Evolutionary conservation across 108 stramenopile genomes (phyloP).

Genomic region (Phaeodactylum tricornutum): DNA sequence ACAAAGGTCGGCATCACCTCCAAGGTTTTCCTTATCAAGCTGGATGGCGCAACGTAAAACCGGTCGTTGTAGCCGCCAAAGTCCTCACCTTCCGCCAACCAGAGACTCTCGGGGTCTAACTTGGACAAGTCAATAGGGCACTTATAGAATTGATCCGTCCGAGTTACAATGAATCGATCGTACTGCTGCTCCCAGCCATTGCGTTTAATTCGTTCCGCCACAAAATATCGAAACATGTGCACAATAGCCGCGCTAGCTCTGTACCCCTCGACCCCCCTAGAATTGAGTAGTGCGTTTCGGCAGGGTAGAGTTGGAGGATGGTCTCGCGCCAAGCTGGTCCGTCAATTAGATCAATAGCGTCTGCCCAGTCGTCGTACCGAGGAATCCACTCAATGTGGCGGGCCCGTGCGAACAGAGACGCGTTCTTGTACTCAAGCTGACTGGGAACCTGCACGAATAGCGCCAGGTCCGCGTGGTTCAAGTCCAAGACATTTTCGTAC

Average conservation of each 20-base stretch:
- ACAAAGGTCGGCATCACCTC: conserved; percentile 22
- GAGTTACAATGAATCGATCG: conserved; percentile 35
- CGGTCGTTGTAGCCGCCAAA: conserved; percentile 31
- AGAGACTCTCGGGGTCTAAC: conserved; percentile 13
- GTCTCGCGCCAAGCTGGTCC: conserved; percentile 22
- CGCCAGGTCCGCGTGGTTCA: conserved; percentile 31
- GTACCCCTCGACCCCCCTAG: conserved; percentile 20
- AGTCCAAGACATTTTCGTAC: conserved; percentile 32
- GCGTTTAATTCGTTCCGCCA: conserved; percentile 9
- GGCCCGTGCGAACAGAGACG: conserved; percentile 18
- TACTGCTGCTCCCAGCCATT: conserved; percentile 11
- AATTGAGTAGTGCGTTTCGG: too few relatives aligned
- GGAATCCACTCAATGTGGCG: conserved; percentile 21
- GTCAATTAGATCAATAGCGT: conserved; percentile 36
- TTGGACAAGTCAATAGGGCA: conserved; percentile 18
- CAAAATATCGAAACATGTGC: conserved; percentile 33
- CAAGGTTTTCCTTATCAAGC: conserved; percentile 13
- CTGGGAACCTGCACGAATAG: conserved; percentile 17
- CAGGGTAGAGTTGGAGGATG: neutral
- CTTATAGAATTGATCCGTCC: conserved; percentile 37
- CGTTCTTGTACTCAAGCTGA: neutral
- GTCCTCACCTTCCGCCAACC: conserved; percentile 28
- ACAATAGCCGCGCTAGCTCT: conserved; percentile 24
- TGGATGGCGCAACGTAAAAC: conserved; percentile 8
- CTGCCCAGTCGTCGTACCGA: conserved; percentile 35